Evolutionary conservation across 768 basidiomycete species (phyloP), one percentile per base, ranked within the genome.

Genomic region (Tricholoma saponaceum): DNA sequence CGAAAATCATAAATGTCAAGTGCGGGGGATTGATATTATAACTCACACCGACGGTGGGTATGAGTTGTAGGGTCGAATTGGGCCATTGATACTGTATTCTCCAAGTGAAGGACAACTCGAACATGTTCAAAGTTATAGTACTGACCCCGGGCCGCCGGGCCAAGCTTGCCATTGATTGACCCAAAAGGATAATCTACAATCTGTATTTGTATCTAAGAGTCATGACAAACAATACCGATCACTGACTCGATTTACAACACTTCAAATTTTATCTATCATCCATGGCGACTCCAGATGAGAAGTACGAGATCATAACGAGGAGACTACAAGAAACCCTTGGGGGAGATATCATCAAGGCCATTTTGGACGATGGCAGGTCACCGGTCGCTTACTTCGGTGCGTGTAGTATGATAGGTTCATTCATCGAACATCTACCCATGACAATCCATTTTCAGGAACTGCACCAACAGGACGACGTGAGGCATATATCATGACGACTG

Each of bases 401-500:
- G 86, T 79, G 51, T 43, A 50, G 85, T 79, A 52, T 37, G 47
- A 35, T 47, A 32, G 32, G 52, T 59, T 37, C 60, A 46, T 52
- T 51, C 54, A 43, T 51, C 26, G 54, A 51, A 8, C 5, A 13
- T 60, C 25, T 28, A 26, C 57, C 37, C 14, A 54, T 56, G 52
- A 62, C 57, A 54, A 52, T 56, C 6, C 64, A 4, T 59, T 52
- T 44, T 58, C 41, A 97, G 96, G 96, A 51, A 89, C 92, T 18
- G 93, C 96, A 18, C 86, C 95, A 0, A 98, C 96, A 7, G 96
- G 96, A 64, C 76, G 94, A 76, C 96, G 95, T 98, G 71, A 74
- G 92, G 59, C 10, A 6, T 35, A 54, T 51, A 61, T 58, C n/a
- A 14, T 47, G 9, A 18, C 25, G 43, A 22, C 16, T 51, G 5